A percentile compares a stretch with the other conserved stretches of the same genome.
These are phyloP conservation scores for Cruciata laevipes DNA, from an alignment of 257 asterid genomes.

Conservation along the genomic window DNA sequence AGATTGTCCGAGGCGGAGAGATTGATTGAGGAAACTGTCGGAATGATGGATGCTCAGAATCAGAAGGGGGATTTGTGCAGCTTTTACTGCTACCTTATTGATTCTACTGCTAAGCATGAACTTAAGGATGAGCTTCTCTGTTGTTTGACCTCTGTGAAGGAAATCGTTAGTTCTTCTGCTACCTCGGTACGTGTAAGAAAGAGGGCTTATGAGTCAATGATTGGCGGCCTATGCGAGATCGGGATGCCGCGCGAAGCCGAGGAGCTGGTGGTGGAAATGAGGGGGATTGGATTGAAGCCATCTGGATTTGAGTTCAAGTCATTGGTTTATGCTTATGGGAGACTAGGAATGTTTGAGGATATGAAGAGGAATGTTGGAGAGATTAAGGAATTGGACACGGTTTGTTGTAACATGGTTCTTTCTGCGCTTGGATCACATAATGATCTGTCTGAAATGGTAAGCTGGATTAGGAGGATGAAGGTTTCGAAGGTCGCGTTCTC, in stretches of 20 bases:
- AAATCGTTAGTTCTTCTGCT: constrained; percentile 33
- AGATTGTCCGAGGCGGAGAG: constrained; percentile 43
- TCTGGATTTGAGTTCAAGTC: constrained; percentile 51
- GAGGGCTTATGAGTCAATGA: constrained; percentile 59
- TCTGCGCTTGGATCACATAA: constrained; percentile 60
- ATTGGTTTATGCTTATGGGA: constrained; percentile 74
- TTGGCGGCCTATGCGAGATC: constrained; percentile 48
- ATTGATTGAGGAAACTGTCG: constrained; percentile 39
- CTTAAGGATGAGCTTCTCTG: constrained; percentile 39
- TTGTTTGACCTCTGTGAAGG: constrained; percentile 33
- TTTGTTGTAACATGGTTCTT: constrained; percentile 72
- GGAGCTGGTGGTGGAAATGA: constrained; percentile 58
- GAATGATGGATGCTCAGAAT: constrained; percentile 36
- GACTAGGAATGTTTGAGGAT: constrained; percentile 52
- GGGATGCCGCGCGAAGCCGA: constrained; percentile 66
- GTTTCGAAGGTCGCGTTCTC: no score
- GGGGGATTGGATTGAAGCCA: constrained; percentile 40
- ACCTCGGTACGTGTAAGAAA: constrained; percentile 51
- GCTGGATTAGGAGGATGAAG: constrained; percentile 62
- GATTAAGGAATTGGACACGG: no score
- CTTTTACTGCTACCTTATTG: constrained; percentile 57
- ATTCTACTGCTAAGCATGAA: constrained; percentile 45
- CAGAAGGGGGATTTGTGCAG: constrained; percentile 53
- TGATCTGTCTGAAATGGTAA: constrained; percentile 45
- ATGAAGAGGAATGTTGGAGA: constrained; percentile 64